These are phyloP conservation scores for Wickerhamiella brachini DNA, from an alignment of 805 yeast genomes.

Conservation along the genomic window DNA sequence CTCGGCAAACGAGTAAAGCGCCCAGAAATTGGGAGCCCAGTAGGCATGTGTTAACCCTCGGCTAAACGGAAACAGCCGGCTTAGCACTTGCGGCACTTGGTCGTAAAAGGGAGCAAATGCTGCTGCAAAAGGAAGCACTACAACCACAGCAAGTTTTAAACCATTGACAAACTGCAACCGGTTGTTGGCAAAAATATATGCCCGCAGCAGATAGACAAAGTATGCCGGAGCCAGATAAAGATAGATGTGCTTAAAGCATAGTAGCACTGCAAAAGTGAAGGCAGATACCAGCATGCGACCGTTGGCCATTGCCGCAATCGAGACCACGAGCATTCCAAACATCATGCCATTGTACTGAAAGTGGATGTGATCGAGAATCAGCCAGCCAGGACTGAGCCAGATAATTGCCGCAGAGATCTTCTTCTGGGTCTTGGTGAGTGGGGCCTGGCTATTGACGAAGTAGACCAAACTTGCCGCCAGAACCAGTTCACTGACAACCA, in stretches of 20 bases:
- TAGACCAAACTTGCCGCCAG: slow-evolving; percentile 59
- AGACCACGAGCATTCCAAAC: slow-evolving; percentile 66
- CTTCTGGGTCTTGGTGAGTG: slow-evolving; percentile 4
- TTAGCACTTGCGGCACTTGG: slow-evolving; percentile 49
- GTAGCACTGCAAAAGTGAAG: slow-evolving; percentile 52
- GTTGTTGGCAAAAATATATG: slow-evolving; percentile 38
- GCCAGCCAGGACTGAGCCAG: slow-evolving; percentile 75
- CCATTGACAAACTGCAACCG: slow-evolving; percentile 46
- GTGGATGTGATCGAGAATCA: slow-evolving; percentile 88
- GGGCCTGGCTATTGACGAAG: slow-evolving; percentile 23
- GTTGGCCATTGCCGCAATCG: slow-evolving; percentile 58
- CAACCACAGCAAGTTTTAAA: slow-evolving; percentile 48
- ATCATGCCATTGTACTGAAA: slow-evolving; percentile 94
- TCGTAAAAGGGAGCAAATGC: slow-evolving; percentile 73
- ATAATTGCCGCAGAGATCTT: slow-evolving; percentile 72
- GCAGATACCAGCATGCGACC: slow-evolving; percentile 40
- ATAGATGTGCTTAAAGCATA: slow-evolving; percentile 92
- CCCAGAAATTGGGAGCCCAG: slow-evolving; percentile 99
- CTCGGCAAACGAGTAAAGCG: slow-evolving; percentile 74
- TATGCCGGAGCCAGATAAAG: slow-evolving; percentile 90
- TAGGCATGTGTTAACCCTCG: slow-evolving; percentile 95
- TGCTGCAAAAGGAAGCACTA: slow-evolving; percentile 38
- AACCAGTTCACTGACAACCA: slow-evolving; percentile 59
- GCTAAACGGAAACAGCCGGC: slow-evolving; percentile 79
- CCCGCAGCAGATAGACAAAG: slow-evolving; percentile 62